A percentile compares a stretch with the other conserved stretches of the same genome.
Evolutionary conservation across 352 stramenopile genomes (phyloP).

Genomic region (Phytophthora ramorum): DNA sequence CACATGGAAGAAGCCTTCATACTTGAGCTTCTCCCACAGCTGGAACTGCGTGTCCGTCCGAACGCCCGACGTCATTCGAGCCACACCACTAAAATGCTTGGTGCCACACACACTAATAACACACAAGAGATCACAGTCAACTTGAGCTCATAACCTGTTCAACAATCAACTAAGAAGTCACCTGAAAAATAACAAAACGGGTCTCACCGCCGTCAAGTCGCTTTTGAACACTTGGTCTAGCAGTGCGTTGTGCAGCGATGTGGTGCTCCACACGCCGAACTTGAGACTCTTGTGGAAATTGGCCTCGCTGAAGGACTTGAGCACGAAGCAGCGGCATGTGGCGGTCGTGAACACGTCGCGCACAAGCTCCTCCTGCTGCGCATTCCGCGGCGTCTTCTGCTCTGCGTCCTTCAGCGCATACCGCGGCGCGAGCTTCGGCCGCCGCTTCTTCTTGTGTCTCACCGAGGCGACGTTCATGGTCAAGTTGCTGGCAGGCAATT

Average conservation of each 20-base stretch:
- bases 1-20: constrained; percentile 80
- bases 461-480: background rate
- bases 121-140: background rate
- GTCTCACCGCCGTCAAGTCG: constrained; percentile 67
- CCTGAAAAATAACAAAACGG: constrained; percentile 86
- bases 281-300: constrained; percentile 90
- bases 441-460: constrained; percentile 32
- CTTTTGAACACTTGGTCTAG: constrained; percentile 78
- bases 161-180: constrained; percentile 16
- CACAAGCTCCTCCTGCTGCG: constrained; percentile 48
- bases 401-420: constrained; percentile 24
- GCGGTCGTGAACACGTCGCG: constrained; percentile 62
- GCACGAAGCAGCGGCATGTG: constrained; percentile 82
- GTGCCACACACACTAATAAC: constrained; percentile 66
- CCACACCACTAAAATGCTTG: constrained; percentile 81
- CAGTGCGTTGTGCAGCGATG: constrained; percentile 67
- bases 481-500: constrained; percentile 1
- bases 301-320: constrained; percentile 89
- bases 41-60: constrained; percentile 57
- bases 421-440: constrained; percentile 57
- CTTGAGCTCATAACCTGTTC: constrained; percentile 6
- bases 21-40: constrained; percentile 87
- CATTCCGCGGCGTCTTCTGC: constrained; percentile 11
- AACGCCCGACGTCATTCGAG: constrained; percentile 78
- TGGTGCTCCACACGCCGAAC: constrained; percentile 84